Percentiles rank a stretch among this genome's conserved stretches.
These are phyloP conservation scores for Inosperma sp. DNA, from an alignment of 768 basidiomycete species.

Conservation along the genomic window DNA sequence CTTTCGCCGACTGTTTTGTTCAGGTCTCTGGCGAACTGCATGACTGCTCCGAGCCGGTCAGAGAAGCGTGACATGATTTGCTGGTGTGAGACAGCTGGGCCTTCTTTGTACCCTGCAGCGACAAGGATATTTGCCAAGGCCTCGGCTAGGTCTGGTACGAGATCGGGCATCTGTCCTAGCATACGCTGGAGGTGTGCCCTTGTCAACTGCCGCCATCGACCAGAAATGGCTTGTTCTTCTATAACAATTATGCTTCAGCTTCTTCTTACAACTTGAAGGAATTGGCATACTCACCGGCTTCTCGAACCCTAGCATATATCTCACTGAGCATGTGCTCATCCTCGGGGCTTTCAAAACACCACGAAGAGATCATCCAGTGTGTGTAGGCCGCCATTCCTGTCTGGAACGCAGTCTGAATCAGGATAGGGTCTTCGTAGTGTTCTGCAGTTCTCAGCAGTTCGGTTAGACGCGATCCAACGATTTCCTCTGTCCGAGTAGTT, in stretches of 20 bases:
- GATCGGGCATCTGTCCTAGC: slow-evolving; percentile 33
- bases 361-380: slow-evolving; percentile 47
- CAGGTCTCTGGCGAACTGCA: slow-evolving; percentile 43
- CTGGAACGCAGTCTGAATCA: slow-evolving; percentile 44
- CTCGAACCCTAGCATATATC: slow-evolving; percentile 39
- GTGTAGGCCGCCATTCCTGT: slow-evolving; percentile 43
- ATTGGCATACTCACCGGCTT: slow-evolving; percentile 33
- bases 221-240: slow-evolving; percentile 52
- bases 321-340: slow-evolving; percentile 41
- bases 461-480: slow-evolving; percentile 36
- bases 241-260: too few species aligned
- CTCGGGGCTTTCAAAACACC: slow-evolving; percentile 48
- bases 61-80: slow-evolving; percentile 41
- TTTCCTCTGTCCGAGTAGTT: slow-evolving; percentile 26
- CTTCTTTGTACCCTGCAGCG: slow-evolving; percentile 30
- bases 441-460: slow-evolving; percentile 35
- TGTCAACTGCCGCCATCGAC: slow-evolving; percentile 54
- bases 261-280: background rate
- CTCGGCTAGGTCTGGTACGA: slow-evolving; percentile 31
- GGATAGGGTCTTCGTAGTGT: slow-evolving; percentile 37
- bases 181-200: slow-evolving; percentile 40
- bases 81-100: slow-evolving; percentile 33
- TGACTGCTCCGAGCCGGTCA: slow-evolving; percentile 39
- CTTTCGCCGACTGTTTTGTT: slow-evolving; percentile 58
- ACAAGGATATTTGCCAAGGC: slow-evolving; percentile 41